Percentiles rank a stretch among this genome's conserved stretches.
Evolutionary conservation across 257 asterid species (phyloP).

Genomic region (Capsicum baccatum): DNA sequence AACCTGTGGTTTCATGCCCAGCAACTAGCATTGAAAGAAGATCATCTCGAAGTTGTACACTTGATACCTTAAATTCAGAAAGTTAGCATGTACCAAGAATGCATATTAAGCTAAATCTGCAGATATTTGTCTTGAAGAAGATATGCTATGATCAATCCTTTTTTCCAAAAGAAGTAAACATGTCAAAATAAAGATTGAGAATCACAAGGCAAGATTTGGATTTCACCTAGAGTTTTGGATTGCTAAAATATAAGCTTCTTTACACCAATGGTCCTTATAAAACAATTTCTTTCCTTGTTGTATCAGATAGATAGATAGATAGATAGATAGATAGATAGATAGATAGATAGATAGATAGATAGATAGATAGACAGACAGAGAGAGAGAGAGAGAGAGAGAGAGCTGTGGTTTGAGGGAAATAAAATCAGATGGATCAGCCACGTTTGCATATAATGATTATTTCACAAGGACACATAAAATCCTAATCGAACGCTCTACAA

Average conservation of each 20-base stretch:
- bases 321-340: no score
- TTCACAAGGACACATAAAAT: no score
- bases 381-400: no score
- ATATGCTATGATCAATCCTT: not conserved
- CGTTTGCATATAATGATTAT: not conserved
- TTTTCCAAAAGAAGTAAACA: constrained; percentile 1
- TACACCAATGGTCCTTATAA: not conserved
- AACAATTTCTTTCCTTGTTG: not conserved
- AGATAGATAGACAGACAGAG: not conserved
- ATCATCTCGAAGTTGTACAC: constrained; percentile 86
- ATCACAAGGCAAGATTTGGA: not conserved
- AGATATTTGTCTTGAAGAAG: constrained; percentile 24
- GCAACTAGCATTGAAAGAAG: constrained; percentile 99
- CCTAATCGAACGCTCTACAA: no score
- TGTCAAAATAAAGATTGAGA: not conserved
- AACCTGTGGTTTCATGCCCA: constrained; percentile 98
- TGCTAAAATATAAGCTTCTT: not conserved
- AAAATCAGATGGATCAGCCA: not conserved
- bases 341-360: not conserved
- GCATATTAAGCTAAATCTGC: not conserved
- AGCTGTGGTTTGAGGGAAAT: not conserved
- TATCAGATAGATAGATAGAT: not conserved
- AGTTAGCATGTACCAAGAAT: not conserved
- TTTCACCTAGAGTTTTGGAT: not conserved
- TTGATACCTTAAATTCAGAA: constrained; percentile 69